Evolutionary conservation across 2,329 filamentous ascomycete species (phyloP).

Genomic region (Aspergillus calidoustus): DNA sequence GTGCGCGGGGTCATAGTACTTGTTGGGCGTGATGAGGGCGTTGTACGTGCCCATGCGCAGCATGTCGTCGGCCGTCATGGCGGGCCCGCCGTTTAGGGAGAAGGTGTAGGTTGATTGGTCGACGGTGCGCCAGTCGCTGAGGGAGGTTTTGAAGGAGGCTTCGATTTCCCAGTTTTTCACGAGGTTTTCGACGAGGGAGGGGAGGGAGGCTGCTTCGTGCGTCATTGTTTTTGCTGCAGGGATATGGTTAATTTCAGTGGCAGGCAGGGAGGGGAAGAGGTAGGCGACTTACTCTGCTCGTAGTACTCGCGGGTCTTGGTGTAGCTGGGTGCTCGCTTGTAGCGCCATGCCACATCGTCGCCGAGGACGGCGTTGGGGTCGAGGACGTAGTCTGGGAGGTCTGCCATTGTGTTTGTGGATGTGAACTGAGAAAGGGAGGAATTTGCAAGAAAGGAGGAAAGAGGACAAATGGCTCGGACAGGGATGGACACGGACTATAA

Average conservation of each 20-base stretch:
- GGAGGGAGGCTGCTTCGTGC: conserved; percentile 62
- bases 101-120: conserved; percentile 65
- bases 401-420: conserved; percentile 3
- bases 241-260: background rate
- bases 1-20: conserved; percentile 66
- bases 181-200: conserved; percentile 68
- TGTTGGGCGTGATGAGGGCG: conserved; percentile 65
- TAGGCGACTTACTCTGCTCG: conserved; percentile 55
- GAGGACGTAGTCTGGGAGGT: conserved; percentile 61
- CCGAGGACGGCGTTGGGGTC: conserved; percentile 63
- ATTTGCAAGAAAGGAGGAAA: background rate
- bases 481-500: background rate
- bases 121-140: conserved; percentile 69
- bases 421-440: background rate
- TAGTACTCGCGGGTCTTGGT: conserved; percentile 65
- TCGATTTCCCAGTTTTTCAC: conserved; percentile 77
- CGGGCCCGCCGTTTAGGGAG: conserved; percentile 64
- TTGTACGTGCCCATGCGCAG: conserved; percentile 71
- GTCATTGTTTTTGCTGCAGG: conserved; percentile 59
- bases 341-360: conserved; percentile 63
- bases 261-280: background rate
- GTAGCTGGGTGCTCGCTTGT: conserved; percentile 66
- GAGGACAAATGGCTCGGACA: background rate
- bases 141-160: conserved; percentile 65
- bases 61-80: conserved; percentile 66